Conservation (phyloP, 208 protist genomes). For the Acanthamoeba lenticulata region DNA sequence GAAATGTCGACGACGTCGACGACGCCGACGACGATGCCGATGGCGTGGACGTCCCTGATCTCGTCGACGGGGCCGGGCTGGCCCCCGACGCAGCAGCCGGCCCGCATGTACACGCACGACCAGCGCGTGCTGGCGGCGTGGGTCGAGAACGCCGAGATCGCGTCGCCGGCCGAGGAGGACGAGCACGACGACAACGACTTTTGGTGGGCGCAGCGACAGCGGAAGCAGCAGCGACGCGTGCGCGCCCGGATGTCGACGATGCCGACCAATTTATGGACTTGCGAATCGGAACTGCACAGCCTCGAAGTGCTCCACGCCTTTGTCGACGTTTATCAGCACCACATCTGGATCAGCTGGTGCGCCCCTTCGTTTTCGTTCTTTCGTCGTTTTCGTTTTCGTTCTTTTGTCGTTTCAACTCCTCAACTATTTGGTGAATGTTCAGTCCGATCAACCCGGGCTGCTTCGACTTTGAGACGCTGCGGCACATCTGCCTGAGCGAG, state of each 20-base stretch:
- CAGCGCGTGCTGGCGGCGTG: no score
- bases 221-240: background rate
- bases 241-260: no score
- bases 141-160: background rate
- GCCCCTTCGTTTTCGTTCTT: background rate
- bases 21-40: no score
- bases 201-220: no score
- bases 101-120: no score
- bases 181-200: background rate
- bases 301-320: background rate
- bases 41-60: no score
- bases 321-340: background rate
- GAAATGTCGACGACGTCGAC: no score
- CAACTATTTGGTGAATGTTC: background rate
- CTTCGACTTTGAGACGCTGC: constrained; percentile 10
- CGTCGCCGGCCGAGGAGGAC: background rate
- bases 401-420: background rate
- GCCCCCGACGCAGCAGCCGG: no score
- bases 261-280: background rate
- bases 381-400: background rate
- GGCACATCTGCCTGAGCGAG: background rate
- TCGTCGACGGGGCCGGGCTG: no score
- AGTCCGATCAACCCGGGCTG: constrained; percentile 14
- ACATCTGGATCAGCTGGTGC: constrained; percentile 31
- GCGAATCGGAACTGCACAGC: background rate